Evolutionary conservation across 345 rosid genomes (phyloP), one percentile per base, ranked within the genome.

Genomic region (Kandelia obovata): DNA sequence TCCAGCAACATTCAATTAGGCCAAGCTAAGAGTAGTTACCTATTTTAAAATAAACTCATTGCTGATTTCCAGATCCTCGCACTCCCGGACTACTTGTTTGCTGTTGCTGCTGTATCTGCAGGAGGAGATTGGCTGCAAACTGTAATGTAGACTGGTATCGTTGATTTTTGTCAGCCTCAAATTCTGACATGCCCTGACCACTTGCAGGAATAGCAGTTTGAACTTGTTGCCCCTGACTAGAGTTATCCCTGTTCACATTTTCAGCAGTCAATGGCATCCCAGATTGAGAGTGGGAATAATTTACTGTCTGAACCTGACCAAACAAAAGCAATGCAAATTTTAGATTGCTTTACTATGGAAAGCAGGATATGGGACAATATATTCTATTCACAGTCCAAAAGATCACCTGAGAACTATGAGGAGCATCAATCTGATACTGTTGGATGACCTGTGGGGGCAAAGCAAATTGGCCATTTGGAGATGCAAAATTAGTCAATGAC

Each of bases 41-140:
- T 64, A 13, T 32, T 58, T 15, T 6, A 52, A 57, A 62, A 53
- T 34, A 66, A 66, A 10, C 64, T 77, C 77, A 77, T 56, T 77
- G 80, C 61, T 77, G 81, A 61, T 72, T 59, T 60, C 77, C 77
- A 35, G 77, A 65, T 34, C 77, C 77, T n/a, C 11, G 67, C 15
- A 43, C 74, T 13, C 67, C 64, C 27, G 74, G 37, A 47, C 34
- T 73, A 51, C 60, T 68, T 17, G 75, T 68, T 65, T 85, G 86
- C 64, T 87, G 93, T 65, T 83, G 87, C 72, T 89, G 95, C 75
- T 95, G 96, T 79, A 95, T 83, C 79, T 88, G 97, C 28, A 81
- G 89, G 74, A 95, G 99, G 69, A 95, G 96, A 76, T 62, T 88
- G 17, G 99, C 97, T 6, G 99, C 99, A 82, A 95, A 80, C 74